Conservation (phyloP, 2,329 filamentous ascomycete species). For the Cladosporium sp. region DNA sequence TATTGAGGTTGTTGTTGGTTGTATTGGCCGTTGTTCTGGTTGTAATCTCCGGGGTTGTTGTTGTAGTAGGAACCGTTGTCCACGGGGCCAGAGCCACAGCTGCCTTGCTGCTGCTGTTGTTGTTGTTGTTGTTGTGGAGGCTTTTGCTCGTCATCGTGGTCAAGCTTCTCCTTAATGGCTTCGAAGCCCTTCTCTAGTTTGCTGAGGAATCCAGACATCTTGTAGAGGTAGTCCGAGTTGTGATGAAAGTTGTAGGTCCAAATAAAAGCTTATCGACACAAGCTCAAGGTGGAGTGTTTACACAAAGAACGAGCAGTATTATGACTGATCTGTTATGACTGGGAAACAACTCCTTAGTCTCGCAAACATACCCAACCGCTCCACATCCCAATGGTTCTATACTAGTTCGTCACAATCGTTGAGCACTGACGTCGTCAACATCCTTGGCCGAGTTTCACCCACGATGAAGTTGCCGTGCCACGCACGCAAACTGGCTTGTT, state of each 20-base stretch:
- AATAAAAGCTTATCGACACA: background rate
- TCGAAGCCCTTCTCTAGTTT: conserved; percentile 17
- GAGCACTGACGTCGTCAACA: conserved; percentile 10
- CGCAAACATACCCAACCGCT: background rate
- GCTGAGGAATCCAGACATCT: conserved; percentile 13
- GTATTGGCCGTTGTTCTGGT: background rate
- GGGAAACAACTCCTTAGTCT: background rate
- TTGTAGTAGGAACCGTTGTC: background rate
- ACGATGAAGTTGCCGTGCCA: background rate
- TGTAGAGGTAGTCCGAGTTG: background rate
- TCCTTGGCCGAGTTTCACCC: conserved; percentile 14
- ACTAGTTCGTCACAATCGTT: conserved; percentile 6
- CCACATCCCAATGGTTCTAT: background rate
- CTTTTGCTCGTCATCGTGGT: background rate
- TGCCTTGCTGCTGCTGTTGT: background rate
- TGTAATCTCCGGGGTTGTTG: background rate
- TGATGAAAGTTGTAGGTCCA: background rate
- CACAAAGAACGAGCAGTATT: background rate
- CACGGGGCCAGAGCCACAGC: background rate
- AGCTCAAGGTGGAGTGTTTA: background rate
- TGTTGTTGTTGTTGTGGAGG: background rate
- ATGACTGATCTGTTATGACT: too few species aligned
- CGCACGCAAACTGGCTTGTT: background rate
- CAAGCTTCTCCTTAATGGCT: conserved; percentile 13
- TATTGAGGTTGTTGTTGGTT: conserved; percentile 10